Conservation (phyloP, 129 eudicot genomes). For the Tanacetum coccineum region DNA sequence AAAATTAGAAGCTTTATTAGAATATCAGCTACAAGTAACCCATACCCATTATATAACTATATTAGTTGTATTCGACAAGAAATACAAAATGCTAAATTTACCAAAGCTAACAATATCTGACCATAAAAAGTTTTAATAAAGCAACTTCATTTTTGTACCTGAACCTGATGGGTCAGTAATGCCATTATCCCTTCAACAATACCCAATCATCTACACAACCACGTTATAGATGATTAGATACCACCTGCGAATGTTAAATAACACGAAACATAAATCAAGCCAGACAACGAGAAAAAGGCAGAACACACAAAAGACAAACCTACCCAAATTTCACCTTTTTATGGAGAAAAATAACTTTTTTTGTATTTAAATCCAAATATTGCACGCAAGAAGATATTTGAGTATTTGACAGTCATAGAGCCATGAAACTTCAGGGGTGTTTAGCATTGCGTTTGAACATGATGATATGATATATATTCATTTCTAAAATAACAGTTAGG, state of each 20-base stretch:
- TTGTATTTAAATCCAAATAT: no score
- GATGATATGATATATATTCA: no score
- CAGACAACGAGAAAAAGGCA: not conserved
- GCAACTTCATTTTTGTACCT: not conserved
- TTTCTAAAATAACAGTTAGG: no score
- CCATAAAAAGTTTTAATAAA: not conserved
- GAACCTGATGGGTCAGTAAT: slow-evolving; percentile 6
- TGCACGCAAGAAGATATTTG: no score
- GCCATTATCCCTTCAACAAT: slow-evolving; percentile 16
- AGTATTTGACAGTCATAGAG: no score
- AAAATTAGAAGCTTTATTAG: not conserved
- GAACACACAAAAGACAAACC: no score
- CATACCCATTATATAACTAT: not conserved
- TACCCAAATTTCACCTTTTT: no score
- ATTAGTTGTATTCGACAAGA: not conserved
- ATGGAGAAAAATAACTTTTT: no score
- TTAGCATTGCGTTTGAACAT: no score
- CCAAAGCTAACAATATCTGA: not conserved
- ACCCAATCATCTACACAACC: not conserved
- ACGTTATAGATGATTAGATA: not conserved
- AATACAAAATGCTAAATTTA: not conserved
- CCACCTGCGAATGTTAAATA: not conserved
- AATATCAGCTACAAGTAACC: not conserved
- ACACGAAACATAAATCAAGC: not conserved
- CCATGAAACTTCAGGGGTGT: no score